These are phyloP conservation scores for Halteria grandinella DNA, from an alignment of 73 alveolate genomes.

Conservation along the genomic window DNA sequence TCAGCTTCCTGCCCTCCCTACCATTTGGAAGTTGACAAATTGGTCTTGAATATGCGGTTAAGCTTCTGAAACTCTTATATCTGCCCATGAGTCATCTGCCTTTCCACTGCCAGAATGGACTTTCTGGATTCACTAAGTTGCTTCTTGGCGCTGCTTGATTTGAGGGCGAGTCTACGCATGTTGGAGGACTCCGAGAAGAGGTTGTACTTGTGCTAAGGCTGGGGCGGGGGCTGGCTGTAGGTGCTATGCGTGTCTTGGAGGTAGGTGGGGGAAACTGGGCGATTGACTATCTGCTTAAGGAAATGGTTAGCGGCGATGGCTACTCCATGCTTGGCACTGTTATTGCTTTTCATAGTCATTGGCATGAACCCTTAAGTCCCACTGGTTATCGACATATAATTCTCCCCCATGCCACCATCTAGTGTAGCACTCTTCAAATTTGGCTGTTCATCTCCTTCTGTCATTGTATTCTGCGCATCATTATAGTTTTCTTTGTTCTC, in stretches of 20 bases:
- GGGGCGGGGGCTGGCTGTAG: slow-evolving; percentile 19
- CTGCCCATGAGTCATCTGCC: no score
- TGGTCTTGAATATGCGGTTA: no score
- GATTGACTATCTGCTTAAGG: no score
- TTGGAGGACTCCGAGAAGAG: slow-evolving; percentile 3
- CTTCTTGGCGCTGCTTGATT: slow-evolving; percentile 15
- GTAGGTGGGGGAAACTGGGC: no score
- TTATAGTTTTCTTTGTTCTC: neutral
- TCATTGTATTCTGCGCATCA: neutral
- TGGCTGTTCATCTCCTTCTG: neutral
- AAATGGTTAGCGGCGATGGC: no score
- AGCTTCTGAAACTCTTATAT: no score
- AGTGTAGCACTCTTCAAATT: neutral
- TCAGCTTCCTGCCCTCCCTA: no score
- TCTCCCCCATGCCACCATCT: neutral
- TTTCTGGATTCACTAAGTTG: no score
- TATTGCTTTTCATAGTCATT: no score
- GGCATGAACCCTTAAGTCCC: neutral
- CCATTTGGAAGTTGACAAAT: no score
- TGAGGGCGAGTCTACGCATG: slow-evolving; percentile 26
- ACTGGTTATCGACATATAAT: neutral
- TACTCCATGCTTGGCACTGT: no score
- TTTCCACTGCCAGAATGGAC: no score
- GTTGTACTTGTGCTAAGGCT: slow-evolving; percentile 5
- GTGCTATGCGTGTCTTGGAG: neutral